Base-by-base conservation (phyloP, 2,329 filamentous ascomycete genomes). In the Ascochyta viciae-villosae region DNA sequence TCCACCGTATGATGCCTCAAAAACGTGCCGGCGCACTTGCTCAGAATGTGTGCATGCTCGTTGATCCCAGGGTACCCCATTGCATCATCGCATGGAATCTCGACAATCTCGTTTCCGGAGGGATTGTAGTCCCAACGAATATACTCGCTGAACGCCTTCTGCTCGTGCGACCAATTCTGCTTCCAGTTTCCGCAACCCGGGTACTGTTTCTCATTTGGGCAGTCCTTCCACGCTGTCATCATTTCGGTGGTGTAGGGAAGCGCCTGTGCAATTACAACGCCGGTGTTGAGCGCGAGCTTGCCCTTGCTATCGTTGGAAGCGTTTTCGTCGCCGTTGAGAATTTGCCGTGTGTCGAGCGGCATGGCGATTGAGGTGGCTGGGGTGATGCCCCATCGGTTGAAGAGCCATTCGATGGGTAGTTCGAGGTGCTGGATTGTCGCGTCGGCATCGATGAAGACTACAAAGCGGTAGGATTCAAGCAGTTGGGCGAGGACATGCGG, bases 401-500 rank as follows among this genome's bases (percentile, higher is more conserved):
- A 74, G 6, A 82, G 73, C 76, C 78, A 82, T 66, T 82, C 80
- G 15, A 81, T 54, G 3, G 80, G 80, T 0, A 82, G 62, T 31
- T 80, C 72, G 1, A 76, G 73, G 50, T 81, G 71, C 0, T 73
- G 67, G 48, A 81, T 73, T 6, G 76, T 72, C 16, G 74, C 77
- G 55, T 82, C 80, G 23, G 78, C 75, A 60, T 82, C 80, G 48
- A 82, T 62, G 40, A 78, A 77, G 41, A 82, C 67, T 22, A 82
- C 76, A 7, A 80, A 75, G 4, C 76, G 67, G 64, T 82, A 78
- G 1, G 71, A 58, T 23, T 71, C 66, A n/a, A 81, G 66, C 1
- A 78, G 72, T 19, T 78, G 68, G 34, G 71, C 68, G 24, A 81
- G 66, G 10, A 74, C 70, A 8, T 76, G 73, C 0, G 80, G 76